A percentile compares a stretch with the other conserved stretches of the same genome.
phyloP scores from a whole-genome alignment of 352 stramenopile genomes.

The Phytophthora cactorum region DNA sequence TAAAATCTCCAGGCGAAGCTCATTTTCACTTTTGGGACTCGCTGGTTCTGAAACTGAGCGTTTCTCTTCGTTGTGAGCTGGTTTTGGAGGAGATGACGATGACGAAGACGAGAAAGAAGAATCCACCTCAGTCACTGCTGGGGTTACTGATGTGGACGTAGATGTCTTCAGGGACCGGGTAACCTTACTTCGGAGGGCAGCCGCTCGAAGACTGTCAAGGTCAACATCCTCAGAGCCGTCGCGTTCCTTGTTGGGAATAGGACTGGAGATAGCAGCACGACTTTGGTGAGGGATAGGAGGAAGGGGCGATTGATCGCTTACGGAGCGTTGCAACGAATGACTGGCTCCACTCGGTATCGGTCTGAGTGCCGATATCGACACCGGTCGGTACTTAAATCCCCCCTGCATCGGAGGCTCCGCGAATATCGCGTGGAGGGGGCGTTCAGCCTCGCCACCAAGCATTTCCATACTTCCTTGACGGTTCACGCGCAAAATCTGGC shows the following conservation, averaged over 20 bases:
- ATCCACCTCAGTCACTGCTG: neutral
- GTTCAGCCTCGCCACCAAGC: constrained; percentile 33
- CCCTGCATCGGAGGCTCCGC: constrained; percentile 21
- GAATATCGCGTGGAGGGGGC: constrained; percentile 15
- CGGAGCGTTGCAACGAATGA: constrained; percentile 18
- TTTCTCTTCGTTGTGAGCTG: constrained; percentile 1
- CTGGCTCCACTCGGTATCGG: constrained; percentile 5
- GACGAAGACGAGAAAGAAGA: constrained; percentile 6
- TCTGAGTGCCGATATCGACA: constrained; percentile 27
- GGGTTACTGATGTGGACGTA: constrained; percentile 5
- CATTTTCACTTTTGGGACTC: constrained; percentile 42
- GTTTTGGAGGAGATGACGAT: constrained; percentile 7
- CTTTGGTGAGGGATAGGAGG: constrained; percentile 2
- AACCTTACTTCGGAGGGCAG: constrained; percentile 69
- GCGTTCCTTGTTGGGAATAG: constrained; percentile 9
- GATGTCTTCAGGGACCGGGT: constrained; percentile 38
- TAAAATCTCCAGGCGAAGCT: constrained; percentile 54
- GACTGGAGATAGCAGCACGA: neutral
- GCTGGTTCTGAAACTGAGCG: constrained; percentile 7
- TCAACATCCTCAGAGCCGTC: constrained; percentile 44
- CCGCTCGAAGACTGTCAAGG: constrained; percentile 72
- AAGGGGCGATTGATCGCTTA: constrained; percentile 11
- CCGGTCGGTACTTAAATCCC: constrained; percentile 55
- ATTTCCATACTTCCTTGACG: constrained; percentile 68
- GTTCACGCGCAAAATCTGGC: constrained; percentile 78